Evolutionary conservation across 257 asterid genomes (phyloP), one percentile per base, ranked within the genome.

Genomic region (Datura wrightii): DNA sequence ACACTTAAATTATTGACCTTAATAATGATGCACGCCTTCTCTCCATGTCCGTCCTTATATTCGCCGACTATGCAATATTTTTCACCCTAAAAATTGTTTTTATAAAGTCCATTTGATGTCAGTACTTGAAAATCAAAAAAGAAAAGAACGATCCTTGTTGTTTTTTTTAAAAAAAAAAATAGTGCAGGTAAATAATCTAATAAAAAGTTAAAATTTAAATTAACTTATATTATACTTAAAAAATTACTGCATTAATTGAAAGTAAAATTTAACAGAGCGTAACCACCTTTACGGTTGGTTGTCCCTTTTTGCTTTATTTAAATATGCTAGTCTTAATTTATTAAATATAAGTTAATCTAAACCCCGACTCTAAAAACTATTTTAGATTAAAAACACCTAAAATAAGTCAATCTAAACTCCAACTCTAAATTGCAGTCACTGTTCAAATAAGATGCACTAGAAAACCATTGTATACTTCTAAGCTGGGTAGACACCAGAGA

Each of bases 71-170:
- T 50, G 82, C 82, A 52, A 15, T 52, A 78, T 52, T 31, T 78
- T 52, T 67, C 79, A 41, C 53, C 36, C 34, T 54, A 78, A 8
- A 34, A 76, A 52, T 13, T 78, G 13, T 41, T 9, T 78, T 52
- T 34, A 78, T 31, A 78, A 2, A 76, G 42, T 46, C 79, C 53
- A 71, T 71, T 76, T 76, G 14, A 31, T 31, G 63, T 76, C 15
- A 50, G 31, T 50, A 31, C 62, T 76, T 76, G 46, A 52, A 76
- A 31, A 52, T 2, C 46, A 3, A 31, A 76, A 76, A 15, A 14
- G n/a, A 31, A 48, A 76, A 6, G 58, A 9, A 24, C 31, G 31
- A 24, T 24, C 31, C 31, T 24, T 24, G 31, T 24, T 24, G 31
- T 24, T 24, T 24, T 24, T 24, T 24, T 24, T 0, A 24, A 24